Conservation (phyloP, 306 rosid species). For the Canavalia gladiata region DNA sequence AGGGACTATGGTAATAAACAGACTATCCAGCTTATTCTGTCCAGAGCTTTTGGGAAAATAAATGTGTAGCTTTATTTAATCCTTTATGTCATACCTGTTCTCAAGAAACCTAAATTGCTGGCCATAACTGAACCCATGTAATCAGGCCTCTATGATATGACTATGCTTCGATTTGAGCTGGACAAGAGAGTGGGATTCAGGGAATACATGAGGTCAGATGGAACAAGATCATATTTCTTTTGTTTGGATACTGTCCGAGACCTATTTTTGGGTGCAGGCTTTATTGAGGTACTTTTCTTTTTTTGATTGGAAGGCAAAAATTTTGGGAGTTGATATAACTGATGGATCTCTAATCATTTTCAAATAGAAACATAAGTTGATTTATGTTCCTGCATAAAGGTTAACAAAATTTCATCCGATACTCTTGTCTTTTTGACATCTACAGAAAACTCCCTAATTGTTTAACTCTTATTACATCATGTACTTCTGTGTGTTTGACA, state of each 20-base stretch:
- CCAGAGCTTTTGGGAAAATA: constrained; percentile 22
- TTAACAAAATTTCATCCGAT: background rate
- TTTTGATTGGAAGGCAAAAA: constrained; percentile 28
- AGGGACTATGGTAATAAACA: constrained; percentile 87
- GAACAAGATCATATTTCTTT: constrained; percentile 93
- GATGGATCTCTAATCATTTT: constrained; percentile 21
- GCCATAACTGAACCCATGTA: constrained; percentile 45
- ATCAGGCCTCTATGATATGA: constrained; percentile 96
- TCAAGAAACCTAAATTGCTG: constrained; percentile 34
- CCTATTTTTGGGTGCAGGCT: constrained; percentile 81
- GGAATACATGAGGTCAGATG: constrained; percentile 84
- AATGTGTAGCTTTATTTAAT: background rate
- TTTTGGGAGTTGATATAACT: constrained; percentile 30
- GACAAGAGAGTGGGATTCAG: constrained; percentile 76
- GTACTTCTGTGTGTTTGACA: too few relatives aligned
- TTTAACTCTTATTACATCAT: too few relatives aligned
- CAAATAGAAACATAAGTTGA: constrained; percentile 23
- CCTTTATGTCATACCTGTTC: constrained; percentile 20
- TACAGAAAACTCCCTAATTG: too few relatives aligned
- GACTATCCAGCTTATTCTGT: constrained; percentile 13
- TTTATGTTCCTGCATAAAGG: constrained; percentile 36
- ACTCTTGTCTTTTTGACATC: too few relatives aligned
- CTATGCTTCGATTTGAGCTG: constrained; percentile 86
- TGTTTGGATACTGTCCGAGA: constrained; percentile 72
- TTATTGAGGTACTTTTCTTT: constrained; percentile 70